Conservation (phyloP, 352 stramenopile species). For the Phytophthora palmivora region DNA sequence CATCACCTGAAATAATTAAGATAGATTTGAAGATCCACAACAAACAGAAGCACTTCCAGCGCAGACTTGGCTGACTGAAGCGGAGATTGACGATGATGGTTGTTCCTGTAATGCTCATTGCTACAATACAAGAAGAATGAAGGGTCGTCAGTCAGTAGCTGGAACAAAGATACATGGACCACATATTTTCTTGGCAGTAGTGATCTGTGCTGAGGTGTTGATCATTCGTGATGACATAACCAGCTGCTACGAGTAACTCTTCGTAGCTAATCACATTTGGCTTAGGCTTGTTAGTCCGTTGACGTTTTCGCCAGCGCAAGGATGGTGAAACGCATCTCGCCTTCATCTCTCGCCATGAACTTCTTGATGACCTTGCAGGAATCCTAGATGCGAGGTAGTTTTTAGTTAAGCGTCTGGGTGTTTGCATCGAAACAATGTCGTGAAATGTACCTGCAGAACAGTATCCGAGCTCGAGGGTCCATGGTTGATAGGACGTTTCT, state of each 20-base stretch:
- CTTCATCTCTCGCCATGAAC: conserved; percentile 95
- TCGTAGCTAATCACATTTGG: conserved; percentile 15
- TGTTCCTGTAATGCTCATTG: not conserved
- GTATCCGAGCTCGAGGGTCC: conserved; percentile 86
- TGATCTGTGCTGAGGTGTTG: not conserved
- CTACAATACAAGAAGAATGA: conserved; percentile 7
- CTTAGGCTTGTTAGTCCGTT: conserved; percentile 27
- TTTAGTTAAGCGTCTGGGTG: too few relatives aligned
- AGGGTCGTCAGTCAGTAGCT: conserved; percentile 24
- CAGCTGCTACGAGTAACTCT: conserved; percentile 5
- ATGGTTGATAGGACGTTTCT: conserved; percentile 95
- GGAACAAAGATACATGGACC: conserved; percentile 13
- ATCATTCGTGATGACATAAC: conserved; percentile 21
- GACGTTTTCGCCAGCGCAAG: conserved; percentile 88
- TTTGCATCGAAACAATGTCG: too few relatives aligned
- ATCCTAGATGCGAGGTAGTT: conserved; percentile 52
- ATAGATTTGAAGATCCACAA: conserved; percentile 7
- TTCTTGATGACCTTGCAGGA: conserved; percentile 90
- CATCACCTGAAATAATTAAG: not conserved
- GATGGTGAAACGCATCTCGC: conserved; percentile 96
- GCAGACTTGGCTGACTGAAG: not conserved
- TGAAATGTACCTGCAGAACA: conserved; percentile 71
- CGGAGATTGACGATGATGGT: not conserved
- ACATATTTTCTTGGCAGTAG: conserved; percentile 2
- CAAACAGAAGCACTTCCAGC: not conserved